Evolutionary conservation across 2,329 filamentous ascomycete species (phyloP).

Genomic region (Talaromyces sp.): DNA sequence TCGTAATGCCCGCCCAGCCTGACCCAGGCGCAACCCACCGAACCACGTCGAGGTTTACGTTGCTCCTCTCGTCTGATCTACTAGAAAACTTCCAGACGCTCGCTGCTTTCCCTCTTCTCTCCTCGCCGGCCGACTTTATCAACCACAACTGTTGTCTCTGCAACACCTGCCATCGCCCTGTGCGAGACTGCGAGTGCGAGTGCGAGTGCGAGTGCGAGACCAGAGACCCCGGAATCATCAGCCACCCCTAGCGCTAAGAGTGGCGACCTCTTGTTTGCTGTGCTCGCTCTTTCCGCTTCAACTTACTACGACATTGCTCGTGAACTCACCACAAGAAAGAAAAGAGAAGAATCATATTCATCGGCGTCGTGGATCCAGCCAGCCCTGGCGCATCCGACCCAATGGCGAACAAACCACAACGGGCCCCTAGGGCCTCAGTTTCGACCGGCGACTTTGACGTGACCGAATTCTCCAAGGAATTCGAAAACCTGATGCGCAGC

Average conservation of each 20-base stretch:
- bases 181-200: no score
- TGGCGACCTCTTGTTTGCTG: not conserved
- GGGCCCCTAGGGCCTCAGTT: not conserved
- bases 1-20: slow-evolving; percentile 7
- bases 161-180: not conserved
- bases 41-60: slow-evolving; percentile 10
- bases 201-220: not conserved
- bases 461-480: slow-evolving; percentile 72
- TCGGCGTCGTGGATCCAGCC: not conserved
- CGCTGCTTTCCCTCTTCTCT: not conserved
- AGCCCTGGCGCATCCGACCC: not conserved
- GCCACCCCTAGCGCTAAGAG: not conserved
- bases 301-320: not conserved
- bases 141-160: not conserved
- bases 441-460: slow-evolving; percentile 30
- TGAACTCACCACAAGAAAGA: not conserved
- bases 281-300: not conserved
- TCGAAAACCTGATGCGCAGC: slow-evolving; percentile 80
- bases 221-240: not conserved
- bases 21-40: slow-evolving; percentile 3
- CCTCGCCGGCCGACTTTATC: not conserved
- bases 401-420: slow-evolving; percentile 9
- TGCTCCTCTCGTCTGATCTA: not conserved
- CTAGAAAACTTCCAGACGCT: not conserved
- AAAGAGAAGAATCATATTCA: not conserved